Conservation (phyloP, 139 green algal species). For the Microglena sp. region DNA sequence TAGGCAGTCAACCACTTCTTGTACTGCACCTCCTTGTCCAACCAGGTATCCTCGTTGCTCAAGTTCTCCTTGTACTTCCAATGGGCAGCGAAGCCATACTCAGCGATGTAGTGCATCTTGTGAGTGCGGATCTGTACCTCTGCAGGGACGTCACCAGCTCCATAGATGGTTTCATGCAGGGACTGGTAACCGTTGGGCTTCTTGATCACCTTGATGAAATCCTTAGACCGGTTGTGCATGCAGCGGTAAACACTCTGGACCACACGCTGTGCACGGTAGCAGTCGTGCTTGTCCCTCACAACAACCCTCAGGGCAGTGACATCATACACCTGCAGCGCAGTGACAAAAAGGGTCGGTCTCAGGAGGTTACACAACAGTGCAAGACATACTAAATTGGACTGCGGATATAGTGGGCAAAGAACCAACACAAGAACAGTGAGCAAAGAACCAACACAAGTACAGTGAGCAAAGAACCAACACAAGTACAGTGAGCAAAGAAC, state of each 20-base stretch:
- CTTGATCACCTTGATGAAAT: slow-evolving; percentile 75
- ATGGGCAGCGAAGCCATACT: slow-evolving; percentile 88
- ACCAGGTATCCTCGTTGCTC: slow-evolving; percentile 18
- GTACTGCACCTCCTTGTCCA: slow-evolving; percentile 36
- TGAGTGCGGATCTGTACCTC: slow-evolving; percentile 87
- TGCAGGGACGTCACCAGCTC: slow-evolving; percentile 36
- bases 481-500: too few relatives aligned
- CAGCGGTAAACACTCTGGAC: slow-evolving; percentile 36
- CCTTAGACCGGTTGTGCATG: slow-evolving; percentile 48
- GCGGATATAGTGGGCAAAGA: too few relatives aligned
- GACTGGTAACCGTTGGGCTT: slow-evolving; percentile 91
- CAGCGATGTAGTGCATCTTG: slow-evolving; percentile 86
- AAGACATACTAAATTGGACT: too few relatives aligned
- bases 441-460: too few relatives aligned
- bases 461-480: too few relatives aligned
- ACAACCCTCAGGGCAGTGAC: slow-evolving; percentile 80
- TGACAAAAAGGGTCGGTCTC: too few relatives aligned
- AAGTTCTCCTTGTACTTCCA: slow-evolving; percentile 94
- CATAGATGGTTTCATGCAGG: slow-evolving; percentile 47
- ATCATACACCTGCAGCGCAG: slow-evolving; percentile 50
- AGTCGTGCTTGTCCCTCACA: slow-evolving; percentile 68
- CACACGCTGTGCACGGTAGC: slow-evolving; percentile 71
- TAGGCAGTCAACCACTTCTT: slow-evolving; percentile 39
- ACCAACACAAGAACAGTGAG: too few relatives aligned
- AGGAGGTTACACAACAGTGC: too few relatives aligned